A percentile compares a stretch with the other conserved stretches of the same genome.
Evolutionary conservation across 352 stramenopile species (phyloP).

Genomic region (Phytophthora tentaculata): DNA sequence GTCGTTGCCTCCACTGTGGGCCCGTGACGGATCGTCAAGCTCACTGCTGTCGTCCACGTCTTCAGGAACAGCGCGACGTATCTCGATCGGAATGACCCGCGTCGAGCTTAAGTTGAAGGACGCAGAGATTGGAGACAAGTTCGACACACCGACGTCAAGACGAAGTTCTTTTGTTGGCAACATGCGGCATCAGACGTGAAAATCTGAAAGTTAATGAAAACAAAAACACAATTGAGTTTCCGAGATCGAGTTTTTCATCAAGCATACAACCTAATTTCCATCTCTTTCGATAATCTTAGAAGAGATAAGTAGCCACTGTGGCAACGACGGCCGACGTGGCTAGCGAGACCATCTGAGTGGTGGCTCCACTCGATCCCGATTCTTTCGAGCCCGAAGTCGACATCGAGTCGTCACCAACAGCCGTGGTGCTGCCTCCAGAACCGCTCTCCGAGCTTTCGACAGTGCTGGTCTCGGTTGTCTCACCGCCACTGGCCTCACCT

Average conservation of each 20-base stretch:
- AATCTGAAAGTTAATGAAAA: neutral
- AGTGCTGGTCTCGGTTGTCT: neutral
- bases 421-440: slow-evolving; percentile 16
- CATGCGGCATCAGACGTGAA: slow-evolving; percentile 20
- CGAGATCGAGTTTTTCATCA: no score
- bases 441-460: slow-evolving; percentile 12
- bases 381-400: slow-evolving; percentile 4
- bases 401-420: slow-evolving; percentile 20
- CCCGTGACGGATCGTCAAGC: slow-evolving; percentile 23
- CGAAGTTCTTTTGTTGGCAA: slow-evolving; percentile 32
- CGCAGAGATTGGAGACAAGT: slow-evolving; percentile 54
- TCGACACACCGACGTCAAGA: slow-evolving; percentile 31
- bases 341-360: slow-evolving; percentile 28
- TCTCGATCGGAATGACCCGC: slow-evolving; percentile 44
- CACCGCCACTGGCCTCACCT: neutral
- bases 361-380: slow-evolving; percentile 19
- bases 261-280: slow-evolving; percentile 33
- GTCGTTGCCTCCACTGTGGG: slow-evolving; percentile 32
- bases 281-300: neutral
- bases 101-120: slow-evolving; percentile 71
- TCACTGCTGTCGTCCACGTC: slow-evolving; percentile 21
- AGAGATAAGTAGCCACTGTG: slow-evolving; percentile 11
- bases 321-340: slow-evolving; percentile 18
- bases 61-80: slow-evolving; percentile 22
- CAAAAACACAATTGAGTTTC: no score